Evolutionary conservation across 2,329 filamentous ascomycete species (phyloP).

Genomic region (Sodiomyces alkalinus): DNA sequence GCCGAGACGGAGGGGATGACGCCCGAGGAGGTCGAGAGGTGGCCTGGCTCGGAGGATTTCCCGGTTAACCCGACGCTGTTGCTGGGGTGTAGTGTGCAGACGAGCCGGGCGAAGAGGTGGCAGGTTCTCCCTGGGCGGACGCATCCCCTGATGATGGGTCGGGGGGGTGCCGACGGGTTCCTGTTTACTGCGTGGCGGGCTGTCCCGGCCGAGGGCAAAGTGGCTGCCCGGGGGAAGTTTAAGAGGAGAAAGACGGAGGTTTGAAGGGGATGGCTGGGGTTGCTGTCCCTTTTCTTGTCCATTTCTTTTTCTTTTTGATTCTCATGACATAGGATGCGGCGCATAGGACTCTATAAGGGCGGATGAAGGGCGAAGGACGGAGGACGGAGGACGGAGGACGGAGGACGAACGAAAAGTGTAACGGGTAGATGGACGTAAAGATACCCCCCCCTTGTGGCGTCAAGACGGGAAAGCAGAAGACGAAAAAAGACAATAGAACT

Average conservation of each 20-base stretch:
- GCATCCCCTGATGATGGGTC: conserved; percentile 84
- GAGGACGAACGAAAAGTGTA: too few species aligned
- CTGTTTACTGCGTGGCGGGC: conserved; percentile 74
- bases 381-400: too few species aligned
- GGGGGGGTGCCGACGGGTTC: conserved; percentile 80
- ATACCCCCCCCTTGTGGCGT: too few species aligned
- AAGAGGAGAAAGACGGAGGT: conserved; percentile 50
- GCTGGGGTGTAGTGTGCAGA: conserved; percentile 68
- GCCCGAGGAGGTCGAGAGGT: conserved; percentile 34
- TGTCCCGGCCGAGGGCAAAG: conserved; percentile 60
- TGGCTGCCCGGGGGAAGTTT: conserved; percentile 69
- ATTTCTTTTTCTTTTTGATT: conserved; percentile 1
- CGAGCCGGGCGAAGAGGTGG: conserved; percentile 63
- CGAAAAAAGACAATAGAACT: too few species aligned
- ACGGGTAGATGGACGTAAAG: too few species aligned
- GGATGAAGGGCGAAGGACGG: too few species aligned
- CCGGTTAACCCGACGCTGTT: conserved; percentile 76
- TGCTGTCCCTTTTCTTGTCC: background rate
- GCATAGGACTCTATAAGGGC: too few species aligned
- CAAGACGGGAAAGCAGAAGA: too few species aligned
- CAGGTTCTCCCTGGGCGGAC: conserved; percentile 86
- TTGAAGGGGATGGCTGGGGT: conserved; percentile 2
- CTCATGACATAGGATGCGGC: too few species aligned
- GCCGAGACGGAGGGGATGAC: conserved; percentile 27
- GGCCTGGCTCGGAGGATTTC: conserved; percentile 57